Evolutionary conservation across 2,329 filamentous ascomycete species (phyloP).

Genomic region (Talaromyces rugulosus): DNA sequence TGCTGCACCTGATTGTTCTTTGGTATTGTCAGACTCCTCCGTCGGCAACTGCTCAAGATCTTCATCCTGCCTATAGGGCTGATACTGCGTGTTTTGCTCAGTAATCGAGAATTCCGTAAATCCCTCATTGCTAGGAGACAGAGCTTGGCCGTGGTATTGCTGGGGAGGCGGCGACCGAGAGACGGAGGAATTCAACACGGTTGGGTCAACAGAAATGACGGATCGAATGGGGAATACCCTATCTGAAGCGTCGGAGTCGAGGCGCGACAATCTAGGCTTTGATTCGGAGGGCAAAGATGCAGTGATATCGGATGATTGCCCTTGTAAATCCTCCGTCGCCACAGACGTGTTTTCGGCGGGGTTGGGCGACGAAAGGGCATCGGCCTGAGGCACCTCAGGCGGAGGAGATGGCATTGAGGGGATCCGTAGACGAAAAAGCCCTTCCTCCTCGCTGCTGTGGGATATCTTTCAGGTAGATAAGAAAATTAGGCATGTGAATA

Average conservation of each 20-base stretch:
- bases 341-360: background rate
- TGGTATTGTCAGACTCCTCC: background rate
- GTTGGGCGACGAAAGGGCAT: background rate
- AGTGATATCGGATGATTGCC: background rate
- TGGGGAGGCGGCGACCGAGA: slow-evolving; percentile 6
- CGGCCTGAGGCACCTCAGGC: background rate
- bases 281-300: background rate
- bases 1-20: background rate
- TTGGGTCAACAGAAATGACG: slow-evolving; percentile 57
- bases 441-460: background rate
- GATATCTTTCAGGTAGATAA: background rate
- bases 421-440: background rate
- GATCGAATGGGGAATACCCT: slow-evolving; percentile 78
- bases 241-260: slow-evolving; percentile 42
- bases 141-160: background rate
- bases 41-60: slow-evolving; percentile 1
- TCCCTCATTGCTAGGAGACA: slow-evolving; percentile 18
- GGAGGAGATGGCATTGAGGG: slow-evolving; percentile 6
- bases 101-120: slow-evolving; percentile 25
- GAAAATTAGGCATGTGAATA: background rate
- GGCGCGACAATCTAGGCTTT: slow-evolving; percentile 17
- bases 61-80: slow-evolving; percentile 13
- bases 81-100: slow-evolving; percentile 16
- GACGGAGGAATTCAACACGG: background rate
- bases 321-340: background rate